Evolutionary conservation across 2,329 filamentous ascomycete species (phyloP), one percentile per base, ranked within the genome.

Genomic region (Xylariaceae sp.): DNA sequence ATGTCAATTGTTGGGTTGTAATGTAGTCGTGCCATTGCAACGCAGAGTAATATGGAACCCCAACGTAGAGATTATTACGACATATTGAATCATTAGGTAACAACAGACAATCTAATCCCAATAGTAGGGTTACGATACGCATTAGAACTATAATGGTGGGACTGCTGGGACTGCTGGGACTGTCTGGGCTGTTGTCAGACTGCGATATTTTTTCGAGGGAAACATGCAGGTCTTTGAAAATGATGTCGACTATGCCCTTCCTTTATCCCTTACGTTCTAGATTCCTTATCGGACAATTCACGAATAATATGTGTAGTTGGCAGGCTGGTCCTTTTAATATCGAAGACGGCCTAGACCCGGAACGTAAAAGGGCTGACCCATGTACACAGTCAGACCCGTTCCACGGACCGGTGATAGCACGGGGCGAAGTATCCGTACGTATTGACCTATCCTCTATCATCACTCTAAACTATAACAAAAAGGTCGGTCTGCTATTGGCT

Each of bases 181-280:
- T 16, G 10, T 29, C 10, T 29, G 10, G 6, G 6, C 10, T 14
- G 9, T 16, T 3, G 32, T 37, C 14, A 37, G 32, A 37, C 32
- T 26, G 32, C 32, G 32, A 37, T 37, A 16, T 37, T 37, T 37
- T 14, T 37, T 37, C 32, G 12, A 37, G 3, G 32, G 14, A 10
- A 37, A 37, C 12, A 16, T 61, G 56, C 46, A 59, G 48, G 48
- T 44, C 40, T 16, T n/a, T 42, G 44, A 44, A 48, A 44, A 43
- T 19, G 46, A 43, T 50, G 48, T 47, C 5, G 14, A 37, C 3
- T 37, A 10, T 37, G 32, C 32, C 3, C 14, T 37, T 16, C 32
- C 14, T 37, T 16, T 12, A 37, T 14, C 32, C 32, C 32, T 37
- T 12, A 10, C 7, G 32, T 40, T 23, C 18, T 37, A 52, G 50